Evolutionary conservation across 2,329 filamentous ascomycete species (phyloP), one percentile per base, ranked within the genome.

Genomic region (Zymoseptoria passerinii): DNA sequence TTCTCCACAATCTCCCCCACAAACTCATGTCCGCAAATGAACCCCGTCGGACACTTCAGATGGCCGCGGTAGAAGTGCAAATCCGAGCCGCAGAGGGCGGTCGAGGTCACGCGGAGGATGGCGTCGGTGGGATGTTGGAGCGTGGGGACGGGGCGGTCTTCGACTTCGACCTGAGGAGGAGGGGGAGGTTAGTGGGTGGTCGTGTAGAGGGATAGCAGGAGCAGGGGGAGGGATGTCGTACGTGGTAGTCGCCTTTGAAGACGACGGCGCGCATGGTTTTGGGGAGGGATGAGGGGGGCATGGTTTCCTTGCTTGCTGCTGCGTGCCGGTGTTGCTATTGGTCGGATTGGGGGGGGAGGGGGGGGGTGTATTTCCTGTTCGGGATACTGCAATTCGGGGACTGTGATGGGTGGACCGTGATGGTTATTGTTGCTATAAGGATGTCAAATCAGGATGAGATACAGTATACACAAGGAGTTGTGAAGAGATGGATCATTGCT

Each of bases 11-110:
- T 83, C 23, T 79, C 81, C 4, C 92, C 92, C 1, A 89, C 90
- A 70, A 95, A 95, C 70, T 96, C 92, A 71, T 96, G 92, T 59
- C 89, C 87, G 83, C 67, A 70, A 58, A 86, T 82, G 68, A 85
- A 85, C 35, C 78, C 82, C 0, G 87, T 83, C 0, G 74, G 78
- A 6, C 85, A 87, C 23, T 84, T 80, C 70, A 95, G 85, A 67
- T 90, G 86, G 40, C 92, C 92, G 51, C 91, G 87, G 75, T 86
- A 96, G 56, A 90, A 85, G 74, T 96, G 92, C 44, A 96, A 79
- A 70, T 96, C 91, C 69, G 88, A 92, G 71, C 92, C 92, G 72
- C 92, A 96, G 29, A 96, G 80, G 16, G 90, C 92, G 27, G 90
- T 89, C 66, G 89, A 88, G 60, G 84, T 81, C 19, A 95, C 89